A percentile compares a stretch with the other conserved stretches of the same genome.
Conservation (phyloP, 1,139 yeast species). For the Candida labiduridarum region DNA sequence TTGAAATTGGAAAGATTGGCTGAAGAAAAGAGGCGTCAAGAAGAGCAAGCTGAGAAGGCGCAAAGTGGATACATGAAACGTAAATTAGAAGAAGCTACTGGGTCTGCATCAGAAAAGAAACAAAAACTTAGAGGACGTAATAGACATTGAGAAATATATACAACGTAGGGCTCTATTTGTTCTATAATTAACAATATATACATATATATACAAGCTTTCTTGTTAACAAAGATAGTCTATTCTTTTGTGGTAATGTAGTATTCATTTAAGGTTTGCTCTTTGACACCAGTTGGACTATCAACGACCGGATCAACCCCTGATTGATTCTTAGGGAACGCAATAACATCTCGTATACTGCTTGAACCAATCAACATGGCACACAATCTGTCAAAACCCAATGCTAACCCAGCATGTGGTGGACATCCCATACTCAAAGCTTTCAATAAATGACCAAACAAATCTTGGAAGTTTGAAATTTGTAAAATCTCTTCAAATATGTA, state of each 20-base stretch:
- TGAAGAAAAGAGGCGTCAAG: slow-evolving; percentile 32
- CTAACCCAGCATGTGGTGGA: slow-evolving; percentile 98
- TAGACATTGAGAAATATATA: slow-evolving; percentile 8
- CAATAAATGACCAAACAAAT: slow-evolving; percentile 84
- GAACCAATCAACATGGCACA: slow-evolving; percentile 86
- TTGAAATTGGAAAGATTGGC: slow-evolving; percentile 46
- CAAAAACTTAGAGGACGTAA: slow-evolving; percentile 33
- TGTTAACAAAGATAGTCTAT: slow-evolving; percentile 2
- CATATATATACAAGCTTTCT: slow-evolving; percentile 5
- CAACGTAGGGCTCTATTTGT: slow-evolving; percentile 3
- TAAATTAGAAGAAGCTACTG: slow-evolving; percentile 23
- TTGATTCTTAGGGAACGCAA: slow-evolving; percentile 93
- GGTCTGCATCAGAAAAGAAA: slow-evolving; percentile 19
- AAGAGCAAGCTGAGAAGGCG: slow-evolving; percentile 25
- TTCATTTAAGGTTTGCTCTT: slow-evolving; percentile 46
- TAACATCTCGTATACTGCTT: slow-evolving; percentile 82
- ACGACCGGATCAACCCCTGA: slow-evolving; percentile 89
- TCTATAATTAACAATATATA: slow-evolving; percentile 1
- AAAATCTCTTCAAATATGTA: slow-evolving; percentile 64
- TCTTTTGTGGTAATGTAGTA: slow-evolving; percentile 43
- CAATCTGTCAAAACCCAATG: slow-evolving; percentile 90
- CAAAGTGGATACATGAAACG: slow-evolving; percentile 21
- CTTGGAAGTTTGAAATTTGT: slow-evolving; percentile 55
- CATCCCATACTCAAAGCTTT: slow-evolving; percentile 86
- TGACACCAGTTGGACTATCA: slow-evolving; percentile 75